Percentiles rank a stretch among this genome's conserved stretches.
Conservation (phyloP, 768 basidiomycete genomes). For the Phlebiopsis flavidoalba region DNA sequence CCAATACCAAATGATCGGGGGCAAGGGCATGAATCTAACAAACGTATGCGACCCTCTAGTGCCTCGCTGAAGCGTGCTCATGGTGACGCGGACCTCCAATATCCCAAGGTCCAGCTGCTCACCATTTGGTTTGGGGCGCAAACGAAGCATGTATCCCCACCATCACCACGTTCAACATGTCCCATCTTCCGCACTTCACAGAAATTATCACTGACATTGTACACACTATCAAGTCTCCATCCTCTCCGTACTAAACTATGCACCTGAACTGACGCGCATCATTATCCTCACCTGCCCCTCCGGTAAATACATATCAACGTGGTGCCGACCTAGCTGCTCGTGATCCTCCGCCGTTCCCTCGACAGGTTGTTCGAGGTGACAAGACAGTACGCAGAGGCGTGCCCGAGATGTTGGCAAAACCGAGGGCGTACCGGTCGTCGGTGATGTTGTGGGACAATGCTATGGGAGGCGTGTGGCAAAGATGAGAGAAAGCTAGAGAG, state of each 20-base stretch:
- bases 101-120: constrained; percentile 63
- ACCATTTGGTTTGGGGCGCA: constrained; percentile 81
- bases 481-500: constrained; percentile 45
- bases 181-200: constrained; percentile 57
- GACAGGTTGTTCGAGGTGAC: constrained; percentile 65
- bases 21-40: background rate
- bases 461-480: constrained; percentile 73
- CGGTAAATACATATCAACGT: constrained; percentile 64
- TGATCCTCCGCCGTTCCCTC: constrained; percentile 42
- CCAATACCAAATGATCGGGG: background rate
- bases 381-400: constrained; percentile 63
- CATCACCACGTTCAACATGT: constrained; percentile 68
- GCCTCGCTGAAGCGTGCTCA: constrained; percentile 42
- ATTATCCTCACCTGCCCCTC: constrained; percentile 84
- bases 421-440: constrained; percentile 54
- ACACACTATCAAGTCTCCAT: constrained; percentile 52
- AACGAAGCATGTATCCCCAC: constrained; percentile 72
- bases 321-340: constrained; percentile 43
- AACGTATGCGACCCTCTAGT: constrained; percentile 29
- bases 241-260: constrained; percentile 61
- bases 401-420: constrained; percentile 55
- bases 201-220: constrained; percentile 63
- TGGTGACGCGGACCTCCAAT: constrained; percentile 37
- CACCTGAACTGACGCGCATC: constrained; percentile 70
- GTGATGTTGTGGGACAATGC: constrained; percentile 67